phyloP scores from a whole-genome alignment of 352 stramenopile genomes.

The Phytopythium ostracodes region DNA sequence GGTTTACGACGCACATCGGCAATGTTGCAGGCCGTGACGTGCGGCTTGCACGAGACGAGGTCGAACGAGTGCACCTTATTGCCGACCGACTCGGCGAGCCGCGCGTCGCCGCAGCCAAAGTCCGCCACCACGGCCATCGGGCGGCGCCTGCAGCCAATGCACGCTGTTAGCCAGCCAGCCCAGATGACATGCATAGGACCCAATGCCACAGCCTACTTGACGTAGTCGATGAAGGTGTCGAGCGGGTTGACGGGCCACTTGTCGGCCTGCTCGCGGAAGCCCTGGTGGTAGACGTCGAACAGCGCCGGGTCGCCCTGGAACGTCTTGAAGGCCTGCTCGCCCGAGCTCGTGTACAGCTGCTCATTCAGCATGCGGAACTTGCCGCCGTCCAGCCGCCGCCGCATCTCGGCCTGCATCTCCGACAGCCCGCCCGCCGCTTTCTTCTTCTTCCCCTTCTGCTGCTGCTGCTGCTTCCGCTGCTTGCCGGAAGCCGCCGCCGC shows the following conservation, averaged over 20 bases:
- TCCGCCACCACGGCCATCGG: conserved; percentile 90
- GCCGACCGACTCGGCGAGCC: conserved; percentile 85
- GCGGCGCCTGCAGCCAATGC: conserved; percentile 42
- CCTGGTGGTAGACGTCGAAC: conserved; percentile 97
- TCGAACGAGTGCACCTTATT: conserved; percentile 98
- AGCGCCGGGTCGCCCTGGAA: conserved; percentile 94
- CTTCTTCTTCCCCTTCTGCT: conserved; percentile 18
- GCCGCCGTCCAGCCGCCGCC: conserved; percentile 87
- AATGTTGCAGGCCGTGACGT: conserved; percentile 97
- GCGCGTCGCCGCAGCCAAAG: conserved; percentile 98
- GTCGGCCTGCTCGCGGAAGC: conserved; percentile 96
- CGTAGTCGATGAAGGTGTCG: conserved; percentile 94
- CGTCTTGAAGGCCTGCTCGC: conserved; percentile 81
- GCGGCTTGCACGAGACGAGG: conserved; percentile 90
- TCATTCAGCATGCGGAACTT: conserved; percentile 99
- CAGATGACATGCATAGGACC: background rate
- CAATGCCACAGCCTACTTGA: conserved; percentile 76
- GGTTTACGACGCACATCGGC: conserved; percentile 72
- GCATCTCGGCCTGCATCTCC: conserved; percentile 76
- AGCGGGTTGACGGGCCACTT: conserved; percentile 98
- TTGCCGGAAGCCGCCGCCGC: conserved; percentile 22
- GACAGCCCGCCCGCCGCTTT: conserved; percentile 36
- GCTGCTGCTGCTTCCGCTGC: conserved; percentile 20
- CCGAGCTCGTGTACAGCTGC: conserved; percentile 97
- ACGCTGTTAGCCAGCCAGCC: too few species aligned